These are phyloP conservation scores for Kentomonas sorsogonicus DNA, from an alignment of 208 protist species.

Conservation along the genomic window DNA sequence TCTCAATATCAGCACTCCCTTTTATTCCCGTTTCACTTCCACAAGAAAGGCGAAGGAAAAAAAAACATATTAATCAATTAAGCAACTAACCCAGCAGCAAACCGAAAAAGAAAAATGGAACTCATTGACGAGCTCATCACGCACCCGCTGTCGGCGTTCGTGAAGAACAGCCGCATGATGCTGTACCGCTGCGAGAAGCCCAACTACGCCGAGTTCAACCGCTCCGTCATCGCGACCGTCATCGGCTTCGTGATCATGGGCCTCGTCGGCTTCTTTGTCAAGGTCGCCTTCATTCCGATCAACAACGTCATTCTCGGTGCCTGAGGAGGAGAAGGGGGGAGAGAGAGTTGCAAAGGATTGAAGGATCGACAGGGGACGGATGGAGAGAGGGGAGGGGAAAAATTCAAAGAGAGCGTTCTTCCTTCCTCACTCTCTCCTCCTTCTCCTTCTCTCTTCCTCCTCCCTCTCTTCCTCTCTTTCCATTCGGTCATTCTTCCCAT, in stretches of 20 bases:
- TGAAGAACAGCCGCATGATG: constrained; percentile 86
- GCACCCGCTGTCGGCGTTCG: constrained; percentile 70
- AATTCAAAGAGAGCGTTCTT: too few species aligned
- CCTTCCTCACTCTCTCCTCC: too few species aligned
- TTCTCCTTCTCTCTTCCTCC: too few species aligned
- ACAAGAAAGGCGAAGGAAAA: background rate
- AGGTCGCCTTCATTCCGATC: constrained; percentile 95
- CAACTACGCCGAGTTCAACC: constrained; percentile 91
- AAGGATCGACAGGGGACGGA: too few species aligned
- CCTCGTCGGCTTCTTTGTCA: constrained; percentile 94
- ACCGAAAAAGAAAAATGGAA: constrained; percentile 53
- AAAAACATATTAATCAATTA: background rate
- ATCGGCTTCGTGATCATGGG: constrained; percentile 94
- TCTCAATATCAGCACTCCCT: too few species aligned
- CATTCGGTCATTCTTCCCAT: too few species aligned
- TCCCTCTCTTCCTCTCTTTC: too few species aligned
- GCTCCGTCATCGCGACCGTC: constrained; percentile 75
- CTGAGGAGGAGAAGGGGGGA: too few species aligned
- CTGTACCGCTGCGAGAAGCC: constrained; percentile 90
- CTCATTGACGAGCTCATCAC: constrained; percentile 78
- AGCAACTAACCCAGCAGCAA: background rate
- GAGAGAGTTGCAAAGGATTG: too few species aligned
- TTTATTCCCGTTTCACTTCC: background rate
- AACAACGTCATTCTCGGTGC: constrained; percentile 93
- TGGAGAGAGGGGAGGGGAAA: too few species aligned